Evolutionary conservation across 2,329 filamentous ascomycete species (phyloP).

Genomic region (Fusarium nisikadoi): DNA sequence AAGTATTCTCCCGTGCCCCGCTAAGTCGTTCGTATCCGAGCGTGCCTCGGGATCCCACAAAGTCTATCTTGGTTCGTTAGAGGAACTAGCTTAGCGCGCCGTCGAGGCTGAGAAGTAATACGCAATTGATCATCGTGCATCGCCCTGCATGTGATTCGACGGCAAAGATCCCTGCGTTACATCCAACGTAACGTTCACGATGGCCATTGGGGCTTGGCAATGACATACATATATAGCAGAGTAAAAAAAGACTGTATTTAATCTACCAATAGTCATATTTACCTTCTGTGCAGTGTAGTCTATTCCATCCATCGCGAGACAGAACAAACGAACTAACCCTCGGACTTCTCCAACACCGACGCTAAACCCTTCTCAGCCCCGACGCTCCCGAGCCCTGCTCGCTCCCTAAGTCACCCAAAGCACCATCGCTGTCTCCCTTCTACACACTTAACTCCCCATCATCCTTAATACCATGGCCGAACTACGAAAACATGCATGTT

Average conservation of each 20-base stretch:
- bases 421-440: background rate
- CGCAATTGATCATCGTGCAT: background rate
- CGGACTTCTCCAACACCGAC: background rate
- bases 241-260: too few relatives aligned
- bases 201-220: background rate
- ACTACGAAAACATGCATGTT: constrained; percentile 33
- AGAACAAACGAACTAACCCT: background rate
- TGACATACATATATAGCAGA: background rate
- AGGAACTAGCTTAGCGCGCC: background rate
- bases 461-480: background rate
- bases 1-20: background rate
- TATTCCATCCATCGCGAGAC: background rate
- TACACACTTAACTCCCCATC: too few relatives aligned
- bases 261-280: too few relatives aligned
- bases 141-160: background rate
- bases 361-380: background rate
- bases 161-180: background rate
- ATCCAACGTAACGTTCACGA: background rate
- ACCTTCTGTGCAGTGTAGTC: too few relatives aligned
- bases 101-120: background rate
- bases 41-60: background rate
- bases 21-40: background rate
- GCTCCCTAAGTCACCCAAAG: background rate
- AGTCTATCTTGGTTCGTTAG: background rate
- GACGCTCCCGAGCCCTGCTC: background rate